Evolutionary conservation across 768 basidiomycete genomes (phyloP).

Genomic region (Boletus insuetus): DNA sequence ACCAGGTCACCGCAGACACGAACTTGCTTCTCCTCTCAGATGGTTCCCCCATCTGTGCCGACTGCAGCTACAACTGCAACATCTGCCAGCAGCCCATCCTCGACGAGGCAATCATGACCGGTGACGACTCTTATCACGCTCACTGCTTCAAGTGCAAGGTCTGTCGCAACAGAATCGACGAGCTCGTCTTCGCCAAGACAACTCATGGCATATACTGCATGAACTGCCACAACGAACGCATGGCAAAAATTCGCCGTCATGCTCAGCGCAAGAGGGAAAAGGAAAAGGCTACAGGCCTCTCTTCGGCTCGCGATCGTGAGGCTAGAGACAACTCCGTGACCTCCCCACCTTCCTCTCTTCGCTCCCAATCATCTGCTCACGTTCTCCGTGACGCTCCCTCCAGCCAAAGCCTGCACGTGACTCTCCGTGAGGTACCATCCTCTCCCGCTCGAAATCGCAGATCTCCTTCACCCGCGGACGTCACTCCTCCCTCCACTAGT

Average conservation of each 20-base stretch:
- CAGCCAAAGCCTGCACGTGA: slow-evolving; percentile 14
- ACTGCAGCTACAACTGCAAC: slow-evolving; percentile 94
- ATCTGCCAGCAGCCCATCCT: slow-evolving; percentile 93
- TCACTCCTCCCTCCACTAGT: background rate
- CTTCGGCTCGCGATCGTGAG: slow-evolving; percentile 27
- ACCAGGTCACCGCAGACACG: slow-evolving; percentile 93
- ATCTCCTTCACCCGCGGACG: slow-evolving; percentile 16
- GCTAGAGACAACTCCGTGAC: slow-evolving; percentile 43
- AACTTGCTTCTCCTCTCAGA: slow-evolving; percentile 96
- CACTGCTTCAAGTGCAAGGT: slow-evolving; percentile 98
- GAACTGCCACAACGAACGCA: slow-evolving; percentile 97
- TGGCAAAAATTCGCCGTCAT: slow-evolving; percentile 87
- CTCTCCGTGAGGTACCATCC: slow-evolving; percentile 7
- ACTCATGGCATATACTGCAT: slow-evolving; percentile 98
- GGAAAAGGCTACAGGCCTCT: slow-evolving; percentile 41
- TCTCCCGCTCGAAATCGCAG: slow-evolving; percentile 4
- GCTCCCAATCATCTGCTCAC: slow-evolving; percentile 20
- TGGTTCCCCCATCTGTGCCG: slow-evolving; percentile 93
- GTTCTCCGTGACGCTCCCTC: slow-evolving; percentile 28
- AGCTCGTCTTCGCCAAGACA: slow-evolving; percentile 98
- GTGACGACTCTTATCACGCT: slow-evolving; percentile 97
- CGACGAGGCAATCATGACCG: slow-evolving; percentile 99
- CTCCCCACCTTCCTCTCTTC: slow-evolving; percentile 14
- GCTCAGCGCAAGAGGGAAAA: slow-evolving; percentile 82
- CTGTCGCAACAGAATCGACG: slow-evolving; percentile 92